These are phyloP conservation scores for Populus pruinosa DNA, from an alignment of 345 rosid species.

Conservation along the genomic window DNA sequence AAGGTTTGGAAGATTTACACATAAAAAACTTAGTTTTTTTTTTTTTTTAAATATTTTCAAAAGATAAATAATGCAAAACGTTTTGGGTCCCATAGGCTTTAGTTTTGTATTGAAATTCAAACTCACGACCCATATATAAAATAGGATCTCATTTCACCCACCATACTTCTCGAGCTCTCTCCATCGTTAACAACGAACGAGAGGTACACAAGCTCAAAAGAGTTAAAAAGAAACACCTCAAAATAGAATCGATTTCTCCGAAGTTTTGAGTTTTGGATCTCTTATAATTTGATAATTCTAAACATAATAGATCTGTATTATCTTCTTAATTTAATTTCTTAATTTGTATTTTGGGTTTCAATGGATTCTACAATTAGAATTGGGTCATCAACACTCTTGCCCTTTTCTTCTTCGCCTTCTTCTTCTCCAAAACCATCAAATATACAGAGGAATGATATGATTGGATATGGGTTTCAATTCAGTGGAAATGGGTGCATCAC, in stretches of 20 bases:
- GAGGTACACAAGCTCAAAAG: not conserved
- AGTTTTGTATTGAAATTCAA: not conserved
- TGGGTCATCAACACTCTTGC: conserved; percentile 24
- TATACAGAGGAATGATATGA: not conserved
- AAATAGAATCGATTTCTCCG: not conserved
- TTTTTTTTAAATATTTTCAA: no score
- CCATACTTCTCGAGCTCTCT: not conserved
- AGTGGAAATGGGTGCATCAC: conserved; percentile 4
- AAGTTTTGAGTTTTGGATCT: not conserved
- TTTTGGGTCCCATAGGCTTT: no score
- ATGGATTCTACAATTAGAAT: conserved; percentile 39
- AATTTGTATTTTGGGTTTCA: not conserved
- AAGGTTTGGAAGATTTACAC: no score
- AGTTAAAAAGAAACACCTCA: not conserved
- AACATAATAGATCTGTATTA: not conserved
- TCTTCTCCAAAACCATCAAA: conserved; percentile 21
- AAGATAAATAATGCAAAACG: no score
- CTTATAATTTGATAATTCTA: not conserved
- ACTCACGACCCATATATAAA: not conserved
- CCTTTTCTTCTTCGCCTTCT: conserved; percentile 23
- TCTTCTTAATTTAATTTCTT: not conserved
- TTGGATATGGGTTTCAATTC: conserved; percentile 19
- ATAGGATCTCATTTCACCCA: not conserved
- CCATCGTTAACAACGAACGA: not conserved
- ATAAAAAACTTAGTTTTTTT: no score